Conservation (phyloP, 1,139 yeast species). For the Saccharomyces hybrid region DNA sequence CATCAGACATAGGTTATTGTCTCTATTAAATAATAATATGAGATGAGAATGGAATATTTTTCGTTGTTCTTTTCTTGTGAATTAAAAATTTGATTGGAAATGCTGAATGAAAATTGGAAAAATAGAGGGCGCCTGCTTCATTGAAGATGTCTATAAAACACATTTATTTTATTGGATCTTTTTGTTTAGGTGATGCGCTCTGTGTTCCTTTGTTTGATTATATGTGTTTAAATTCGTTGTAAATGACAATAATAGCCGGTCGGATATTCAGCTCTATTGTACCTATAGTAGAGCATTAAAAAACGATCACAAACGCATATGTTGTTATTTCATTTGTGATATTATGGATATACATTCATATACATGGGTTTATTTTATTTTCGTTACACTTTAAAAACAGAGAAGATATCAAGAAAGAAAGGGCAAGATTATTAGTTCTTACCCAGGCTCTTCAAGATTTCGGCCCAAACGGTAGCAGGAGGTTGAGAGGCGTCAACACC, state of each 20-base stretch:
- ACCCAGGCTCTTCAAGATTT: constrained; percentile 76
- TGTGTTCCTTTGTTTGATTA: not conserved
- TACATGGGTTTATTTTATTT: not conserved
- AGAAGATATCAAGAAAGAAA: not conserved
- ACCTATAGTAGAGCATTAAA: not conserved
- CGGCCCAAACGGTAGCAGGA: constrained; percentile 85
- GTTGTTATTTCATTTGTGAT: not conserved
- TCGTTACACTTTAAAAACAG: constrained; percentile 1
- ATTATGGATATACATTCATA: not conserved
- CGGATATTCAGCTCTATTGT: not conserved
- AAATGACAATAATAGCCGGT: not conserved
- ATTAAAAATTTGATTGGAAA: not conserved
- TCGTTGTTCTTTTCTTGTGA: not conserved
- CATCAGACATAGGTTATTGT: not conserved
- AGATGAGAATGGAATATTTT: too few species aligned
- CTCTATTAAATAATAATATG: not conserved
- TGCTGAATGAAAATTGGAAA: too few species aligned
- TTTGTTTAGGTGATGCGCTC: not conserved
- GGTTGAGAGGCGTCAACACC: constrained; percentile 95
- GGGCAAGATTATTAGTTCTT: constrained; percentile 13
- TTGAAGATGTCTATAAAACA: not conserved
- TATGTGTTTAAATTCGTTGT: not conserved
- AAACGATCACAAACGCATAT: not conserved
- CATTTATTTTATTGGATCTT: too few species aligned
- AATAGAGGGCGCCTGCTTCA: not conserved